Base-by-base conservation (phyloP, 177 flowering plant genomes). In the Vitis hybrid region DNA sequence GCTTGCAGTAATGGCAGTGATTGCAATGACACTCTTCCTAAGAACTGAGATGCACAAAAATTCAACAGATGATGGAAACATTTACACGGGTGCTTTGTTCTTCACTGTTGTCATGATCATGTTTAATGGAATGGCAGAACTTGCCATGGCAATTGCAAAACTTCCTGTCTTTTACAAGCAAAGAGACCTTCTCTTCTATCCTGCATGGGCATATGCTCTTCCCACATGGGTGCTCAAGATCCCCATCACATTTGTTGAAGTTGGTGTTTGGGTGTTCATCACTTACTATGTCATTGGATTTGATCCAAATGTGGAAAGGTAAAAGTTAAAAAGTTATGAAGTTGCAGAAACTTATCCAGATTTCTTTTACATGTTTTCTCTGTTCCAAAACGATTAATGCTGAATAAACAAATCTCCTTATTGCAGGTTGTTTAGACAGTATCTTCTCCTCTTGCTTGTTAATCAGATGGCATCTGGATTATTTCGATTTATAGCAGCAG, bases 111-210 rank as follows among this genome's bases (percentile, higher is more conserved):
- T 74, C 4, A 67, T 71, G 5, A 66, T 76, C 1, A 67, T 86
- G 82, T 87, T 89, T 49, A 87, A 79, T 75, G 89, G 89, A 10
- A 73, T 81, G 31, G 66, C 90, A 1, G 93, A 89, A 65, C 69
- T 87, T 18, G 70, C 83, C 14, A 68, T 87, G 88, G 85, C 87
- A 14, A 76, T 84, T 60, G 72, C 75, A 10, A 87, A 84, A 72
- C 89, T 89, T 70, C 93, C 93, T 5, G 88, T 87, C 18, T 87
- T 89, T 70, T 89, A 83, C 73, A 89, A 87, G 83, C 93, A 87
- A 69, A 78, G 93, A 64, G 87, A 89, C 75, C 78, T 85, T 18
- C 76, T 78, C 3, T 87, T 87, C 70, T 87, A 67, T 64, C 93
- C 93, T 48, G 59, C 90, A 12, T 89, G 90, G 93, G 85, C 93